Evolutionary conservation across 2,329 filamentous ascomycete species (phyloP), one percentile per base, ranked within the genome.

Genomic region (Pleomassaria siparia): DNA sequence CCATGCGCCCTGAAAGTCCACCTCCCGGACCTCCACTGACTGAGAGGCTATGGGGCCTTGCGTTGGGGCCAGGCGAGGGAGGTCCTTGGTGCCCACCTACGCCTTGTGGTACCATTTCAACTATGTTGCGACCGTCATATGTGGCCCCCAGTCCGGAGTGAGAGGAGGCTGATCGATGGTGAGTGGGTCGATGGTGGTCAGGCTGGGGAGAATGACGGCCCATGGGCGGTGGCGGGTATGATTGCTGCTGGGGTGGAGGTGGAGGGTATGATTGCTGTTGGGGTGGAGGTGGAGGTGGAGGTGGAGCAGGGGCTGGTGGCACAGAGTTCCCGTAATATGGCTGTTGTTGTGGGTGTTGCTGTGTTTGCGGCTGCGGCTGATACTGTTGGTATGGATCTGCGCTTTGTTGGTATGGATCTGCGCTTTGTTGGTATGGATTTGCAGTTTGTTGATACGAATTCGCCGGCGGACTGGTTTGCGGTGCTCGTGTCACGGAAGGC

Each of bases 51-150:
- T 70, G 68, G 20, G 69, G 70, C 33, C 62, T 66, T 49, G 59
- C 40, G 5, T 16, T 16, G 15, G 32, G 32, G 24, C 60, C 59
- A 2, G 66, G 63, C 18, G 67, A 66, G 8, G 67, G 62, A 15
- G 71, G 63, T 15, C 63, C 58, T 39, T 64, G 59, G 18, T 63
- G 43, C 46, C 44, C 60, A 16, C 51, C 59, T 37, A 53, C 59
- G 7, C 67, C 64, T 24, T 68, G 66, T 6, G 74, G 74, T 6
- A 69, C 72, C 51, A 76, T 70, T 50, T 77, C 74, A 1, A 76
- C 69, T 7, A 74, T 59, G 40, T 66, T 64, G 47, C 59, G 66
- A 44, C 61, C 60, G n/a, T 63, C 60, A 40, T 67, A 65, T 25
- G 55, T 46, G 21, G 44, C 52, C 16, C 51, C 45, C 1, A 56